These are phyloP conservation scores for Cryptococcus deneoformans DNA, from an alignment of 1,284 basidiomycete genomes.

Conservation along the genomic window DNA sequence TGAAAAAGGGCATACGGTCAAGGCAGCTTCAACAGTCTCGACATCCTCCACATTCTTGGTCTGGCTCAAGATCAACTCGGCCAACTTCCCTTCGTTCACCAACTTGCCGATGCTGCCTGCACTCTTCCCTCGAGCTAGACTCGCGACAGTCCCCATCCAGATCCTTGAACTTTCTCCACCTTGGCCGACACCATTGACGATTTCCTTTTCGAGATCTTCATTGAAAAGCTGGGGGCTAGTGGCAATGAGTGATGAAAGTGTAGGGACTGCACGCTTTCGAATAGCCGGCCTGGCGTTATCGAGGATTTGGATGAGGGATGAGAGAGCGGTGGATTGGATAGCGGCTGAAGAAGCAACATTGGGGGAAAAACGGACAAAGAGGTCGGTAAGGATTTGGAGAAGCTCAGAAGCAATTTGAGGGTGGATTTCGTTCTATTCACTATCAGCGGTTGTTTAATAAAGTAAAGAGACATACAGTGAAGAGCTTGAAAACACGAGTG, in stretches of 20 bases:
- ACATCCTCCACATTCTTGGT: conserved; percentile 28
- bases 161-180: conserved; percentile 28
- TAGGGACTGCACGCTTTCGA: conserved; percentile 83
- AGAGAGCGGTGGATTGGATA: conserved; percentile 59
- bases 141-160: conserved; percentile 34
- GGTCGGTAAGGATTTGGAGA: conserved; percentile 84
- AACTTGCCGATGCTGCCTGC: conserved; percentile 27
- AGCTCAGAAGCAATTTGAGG: conserved; percentile 84
- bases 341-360: conserved; percentile 58
- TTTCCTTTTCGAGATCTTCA: conserved; percentile 18
- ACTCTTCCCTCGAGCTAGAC: conserved; percentile 34
- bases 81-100: conserved; percentile 29
- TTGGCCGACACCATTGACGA: conserved; percentile 24
- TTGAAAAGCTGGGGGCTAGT: conserved; percentile 32
- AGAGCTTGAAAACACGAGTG: conserved; percentile 75
- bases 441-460: conserved; percentile 6
- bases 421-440: conserved; percentile 56
- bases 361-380: conserved; percentile 75
- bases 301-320: conserved; percentile 71
- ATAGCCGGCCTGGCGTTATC: conserved; percentile 74
- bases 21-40: conserved; percentile 43
- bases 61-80: conserved; percentile 28
- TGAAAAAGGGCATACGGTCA: conserved; percentile 19
- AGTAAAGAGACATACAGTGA: conserved; percentile 61
- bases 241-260: conserved; percentile 53